phyloP scores from a whole-genome alignment of 345 rosid genomes.

The Eucalyptus pauciflora region DNA sequence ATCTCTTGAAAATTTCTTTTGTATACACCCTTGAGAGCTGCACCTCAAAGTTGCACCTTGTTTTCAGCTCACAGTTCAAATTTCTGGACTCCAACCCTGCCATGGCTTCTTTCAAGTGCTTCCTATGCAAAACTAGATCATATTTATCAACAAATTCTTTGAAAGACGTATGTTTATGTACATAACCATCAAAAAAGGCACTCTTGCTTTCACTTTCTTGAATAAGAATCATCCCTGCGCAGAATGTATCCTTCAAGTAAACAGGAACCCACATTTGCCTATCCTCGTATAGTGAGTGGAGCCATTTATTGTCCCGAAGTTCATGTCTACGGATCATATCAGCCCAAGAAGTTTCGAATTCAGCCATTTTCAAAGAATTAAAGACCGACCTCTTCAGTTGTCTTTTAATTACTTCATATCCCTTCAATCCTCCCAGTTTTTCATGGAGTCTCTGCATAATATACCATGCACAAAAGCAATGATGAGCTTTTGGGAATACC shows the following conservation, averaged over 20 bases:
- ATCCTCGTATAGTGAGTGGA: constrained; percentile 32
- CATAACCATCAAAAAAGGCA: constrained; percentile 48
- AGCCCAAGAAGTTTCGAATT: constrained; percentile 38
- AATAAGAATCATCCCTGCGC: constrained; percentile 40
- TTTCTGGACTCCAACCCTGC: constrained; percentile 30
- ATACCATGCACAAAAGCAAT: constrained; percentile 27
- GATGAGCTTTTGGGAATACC: constrained; percentile 32
- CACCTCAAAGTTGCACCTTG: constrained; percentile 31
- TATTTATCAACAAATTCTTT: constrained; percentile 50
- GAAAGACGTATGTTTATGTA: constrained; percentile 45
- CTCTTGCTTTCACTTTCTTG: constrained; percentile 31
- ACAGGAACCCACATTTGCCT: constrained; percentile 42
- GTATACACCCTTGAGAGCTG: constrained; percentile 37
- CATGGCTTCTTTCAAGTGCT: constrained; percentile 36
- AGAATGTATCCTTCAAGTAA: constrained; percentile 33
- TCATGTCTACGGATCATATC: constrained; percentile 26
- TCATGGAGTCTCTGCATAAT: constrained; percentile 45
- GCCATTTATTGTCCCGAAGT: constrained; percentile 39
- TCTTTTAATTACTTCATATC: constrained; percentile 25
- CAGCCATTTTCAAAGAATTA: constrained; percentile 28
- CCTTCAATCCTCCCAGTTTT: constrained; percentile 36
- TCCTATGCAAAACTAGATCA: constrained; percentile 37
- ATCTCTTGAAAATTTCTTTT: constrained; percentile 24
- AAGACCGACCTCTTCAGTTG: constrained; percentile 30
- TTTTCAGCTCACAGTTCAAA: constrained; percentile 26